A percentile compares a stretch with the other conserved stretches of the same genome.
Evolutionary conservation across 345 rosid genomes (phyloP).

Genomic region (Microthlaspi erraticum): DNA sequence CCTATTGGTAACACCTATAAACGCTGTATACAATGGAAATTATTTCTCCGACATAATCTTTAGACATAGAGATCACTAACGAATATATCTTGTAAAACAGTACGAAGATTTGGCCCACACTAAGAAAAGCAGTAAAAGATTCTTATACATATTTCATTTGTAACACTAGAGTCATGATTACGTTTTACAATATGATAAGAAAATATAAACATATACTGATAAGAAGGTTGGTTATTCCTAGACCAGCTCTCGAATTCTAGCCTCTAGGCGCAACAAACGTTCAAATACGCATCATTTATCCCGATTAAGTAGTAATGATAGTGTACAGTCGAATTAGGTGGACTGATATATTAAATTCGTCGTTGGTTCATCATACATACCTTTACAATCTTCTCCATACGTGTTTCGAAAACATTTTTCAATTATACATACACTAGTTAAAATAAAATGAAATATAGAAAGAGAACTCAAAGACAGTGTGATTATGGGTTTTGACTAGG

Average conservation of each 20-base stretch:
- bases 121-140: slow-evolving; percentile 33
- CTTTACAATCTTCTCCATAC: background rate
- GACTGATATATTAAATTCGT: background rate
- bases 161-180: slow-evolving; percentile 29
- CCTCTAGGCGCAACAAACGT: background rate
- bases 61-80: slow-evolving; percentile 39
- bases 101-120: slow-evolving; percentile 37
- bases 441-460: slow-evolving; percentile 26
- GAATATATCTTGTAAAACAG: slow-evolving; percentile 32
- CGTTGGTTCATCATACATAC: background rate
- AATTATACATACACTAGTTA: background rate
- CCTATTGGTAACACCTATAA: slow-evolving; percentile 33
- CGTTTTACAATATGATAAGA: slow-evolving; percentile 14
- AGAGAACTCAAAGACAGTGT: slow-evolving; percentile 24
- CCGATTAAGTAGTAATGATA: background rate
- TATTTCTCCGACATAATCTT: slow-evolving; percentile 47
- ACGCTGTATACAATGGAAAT: slow-evolving; percentile 30
- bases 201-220: background rate
- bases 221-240: background rate
- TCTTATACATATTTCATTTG: slow-evolving; percentile 20
- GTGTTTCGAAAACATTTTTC: background rate
- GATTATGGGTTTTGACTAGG: slow-evolving; percentile 39
- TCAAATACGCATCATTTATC: slow-evolving; percentile 4
- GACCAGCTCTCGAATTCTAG: slow-evolving; percentile 2
- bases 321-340: slow-evolving; percentile 3